A percentile compares a stretch with the other conserved stretches of the same genome.
These are phyloP conservation scores for Penicillium expansum DNA, from an alignment of 2,329 filamentous ascomycete genomes.

Conservation along the genomic window DNA sequence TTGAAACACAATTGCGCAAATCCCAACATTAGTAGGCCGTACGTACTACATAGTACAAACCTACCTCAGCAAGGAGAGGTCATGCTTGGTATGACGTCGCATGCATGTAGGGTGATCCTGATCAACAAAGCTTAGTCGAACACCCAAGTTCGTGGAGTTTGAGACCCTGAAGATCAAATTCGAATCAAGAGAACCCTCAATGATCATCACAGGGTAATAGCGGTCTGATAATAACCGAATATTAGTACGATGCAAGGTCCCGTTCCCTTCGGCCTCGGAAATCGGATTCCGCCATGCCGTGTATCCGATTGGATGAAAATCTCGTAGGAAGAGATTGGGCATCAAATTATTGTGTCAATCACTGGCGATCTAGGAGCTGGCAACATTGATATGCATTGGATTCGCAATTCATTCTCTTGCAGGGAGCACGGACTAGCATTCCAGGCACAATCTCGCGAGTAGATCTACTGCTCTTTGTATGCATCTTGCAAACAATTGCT, in stretches of 20 bases:
- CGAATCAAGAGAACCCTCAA: neutral
- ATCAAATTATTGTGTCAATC: slow-evolving; percentile 1
- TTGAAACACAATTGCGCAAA: neutral
- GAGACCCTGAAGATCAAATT: neutral
- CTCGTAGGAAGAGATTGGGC: neutral
- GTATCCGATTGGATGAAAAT: slow-evolving; percentile 1
- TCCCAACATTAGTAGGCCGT: neutral
- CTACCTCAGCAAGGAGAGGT: neutral
- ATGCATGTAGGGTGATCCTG: neutral
- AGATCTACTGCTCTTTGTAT: neutral
- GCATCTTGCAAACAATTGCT: neutral
- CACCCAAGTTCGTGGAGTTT: neutral
- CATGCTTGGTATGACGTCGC: neutral
- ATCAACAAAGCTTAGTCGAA: neutral
- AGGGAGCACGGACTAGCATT: neutral
- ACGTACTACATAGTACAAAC: neutral
- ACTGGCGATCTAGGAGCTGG: neutral
- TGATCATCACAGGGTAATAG: neutral
- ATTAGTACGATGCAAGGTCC: neutral
- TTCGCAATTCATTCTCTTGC: slow-evolving; percentile 5
- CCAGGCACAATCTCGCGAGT: neutral
- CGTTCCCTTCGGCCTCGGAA: slow-evolving; percentile 1
- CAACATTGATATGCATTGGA: neutral
- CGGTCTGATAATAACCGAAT: neutral
- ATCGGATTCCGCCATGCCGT: slow-evolving; percentile 5